Evolutionary conservation across 352 stramenopile species (phyloP).

Genomic region (Thalassiosira exigua): DNA sequence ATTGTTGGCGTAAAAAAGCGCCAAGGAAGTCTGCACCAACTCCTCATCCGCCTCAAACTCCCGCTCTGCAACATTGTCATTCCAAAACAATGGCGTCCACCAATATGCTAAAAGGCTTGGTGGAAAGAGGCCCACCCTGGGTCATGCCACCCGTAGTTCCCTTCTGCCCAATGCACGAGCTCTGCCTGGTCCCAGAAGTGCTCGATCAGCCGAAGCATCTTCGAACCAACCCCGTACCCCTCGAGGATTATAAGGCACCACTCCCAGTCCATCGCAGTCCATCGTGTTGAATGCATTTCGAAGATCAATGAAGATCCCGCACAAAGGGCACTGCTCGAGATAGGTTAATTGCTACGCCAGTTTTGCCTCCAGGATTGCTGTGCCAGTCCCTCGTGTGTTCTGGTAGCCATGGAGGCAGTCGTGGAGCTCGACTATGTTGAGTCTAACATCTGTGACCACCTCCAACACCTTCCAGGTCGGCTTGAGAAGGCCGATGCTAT

Average conservation of each 20-base stretch:
- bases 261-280: conserved; percentile 22
- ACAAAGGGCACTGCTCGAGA: conserved; percentile 17
- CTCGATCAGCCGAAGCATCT: too few species aligned
- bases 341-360: conserved; percentile 31
- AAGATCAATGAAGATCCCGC: conserved; percentile 37
- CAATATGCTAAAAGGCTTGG: too few species aligned
- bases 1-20: too few species aligned
- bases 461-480: conserved; percentile 38
- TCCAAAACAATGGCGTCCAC: too few species aligned
- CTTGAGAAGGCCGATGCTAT: conserved; percentile 31
- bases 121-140: too few species aligned
- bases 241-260: conserved; percentile 26
- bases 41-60: too few species aligned
- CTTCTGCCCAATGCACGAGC: too few species aligned
- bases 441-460: conserved; percentile 23
- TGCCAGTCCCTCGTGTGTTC: conserved; percentile 33
- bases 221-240: too few species aligned
- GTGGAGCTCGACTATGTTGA: background rate
- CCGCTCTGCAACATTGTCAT: too few species aligned
- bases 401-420: conserved; percentile 10
- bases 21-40: too few species aligned
- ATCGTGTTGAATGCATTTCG: conserved; percentile 47
- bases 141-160: too few species aligned
- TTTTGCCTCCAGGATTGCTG: conserved; percentile 40
- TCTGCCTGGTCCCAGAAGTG: too few species aligned